These are phyloP conservation scores for Pestalotiopsis sp. DNA, from an alignment of 2,329 filamentous ascomycete species.

Conservation along the genomic window DNA sequence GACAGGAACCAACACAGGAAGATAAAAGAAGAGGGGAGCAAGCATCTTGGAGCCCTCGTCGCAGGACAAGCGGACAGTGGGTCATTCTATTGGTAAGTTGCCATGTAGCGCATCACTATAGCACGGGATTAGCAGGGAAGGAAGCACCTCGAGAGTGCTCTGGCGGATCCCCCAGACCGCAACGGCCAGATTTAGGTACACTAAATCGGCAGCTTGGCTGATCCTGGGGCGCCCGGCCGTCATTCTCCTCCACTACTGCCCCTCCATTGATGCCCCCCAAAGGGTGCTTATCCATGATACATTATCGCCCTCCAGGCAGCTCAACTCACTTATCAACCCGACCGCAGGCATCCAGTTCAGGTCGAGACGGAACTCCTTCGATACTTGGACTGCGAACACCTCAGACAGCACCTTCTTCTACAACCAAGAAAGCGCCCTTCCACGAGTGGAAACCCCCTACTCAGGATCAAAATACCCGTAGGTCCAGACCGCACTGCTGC, in stretches of 20 bases:
- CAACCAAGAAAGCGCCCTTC: neutral
- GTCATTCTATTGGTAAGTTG: neutral
- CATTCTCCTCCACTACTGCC: neutral
- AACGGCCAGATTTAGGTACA: neutral
- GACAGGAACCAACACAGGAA: too few species aligned
- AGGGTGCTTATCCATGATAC: neutral
- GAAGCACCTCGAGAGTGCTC: neutral
- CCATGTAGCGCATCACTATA: neutral
- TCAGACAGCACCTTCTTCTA: neutral
- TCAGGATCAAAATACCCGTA: neutral
- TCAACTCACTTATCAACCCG: neutral
- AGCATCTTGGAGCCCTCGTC: too few species aligned
- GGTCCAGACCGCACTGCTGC: neutral
- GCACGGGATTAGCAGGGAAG: neutral
- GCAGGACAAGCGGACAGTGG: neutral
- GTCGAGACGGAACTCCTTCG: neutral
- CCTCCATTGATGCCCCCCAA: neutral
- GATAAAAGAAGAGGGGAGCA: too few species aligned
- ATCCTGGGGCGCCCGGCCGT: neutral
- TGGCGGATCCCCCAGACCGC: neutral
- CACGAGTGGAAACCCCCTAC: neutral
- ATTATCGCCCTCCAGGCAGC: neutral
- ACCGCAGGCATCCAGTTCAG: conserved; percentile 1
- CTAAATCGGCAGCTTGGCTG: neutral
- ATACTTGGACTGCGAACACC: neutral